Evolutionary conservation across 2,329 filamentous ascomycete genomes (phyloP).

Genomic region (Chaetomium sp.): DNA sequence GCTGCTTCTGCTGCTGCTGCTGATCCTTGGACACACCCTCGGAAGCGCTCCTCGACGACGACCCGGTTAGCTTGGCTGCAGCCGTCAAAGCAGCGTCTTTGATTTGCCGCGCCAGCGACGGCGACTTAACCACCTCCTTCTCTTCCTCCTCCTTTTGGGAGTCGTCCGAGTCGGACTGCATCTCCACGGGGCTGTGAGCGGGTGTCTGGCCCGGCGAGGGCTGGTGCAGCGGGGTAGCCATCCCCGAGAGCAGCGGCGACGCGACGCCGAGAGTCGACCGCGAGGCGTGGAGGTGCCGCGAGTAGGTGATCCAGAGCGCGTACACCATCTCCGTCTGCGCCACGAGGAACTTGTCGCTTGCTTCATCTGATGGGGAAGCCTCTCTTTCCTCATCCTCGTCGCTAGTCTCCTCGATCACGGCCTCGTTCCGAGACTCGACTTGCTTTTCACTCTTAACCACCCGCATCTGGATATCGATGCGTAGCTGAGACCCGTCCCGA

Average conservation of each 20-base stretch:
- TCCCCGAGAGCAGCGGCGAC: constrained; percentile 57
- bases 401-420: constrained; percentile 53
- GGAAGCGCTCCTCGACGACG: constrained; percentile 1
- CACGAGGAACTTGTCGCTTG: constrained; percentile 41
- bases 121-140: constrained; percentile 21
- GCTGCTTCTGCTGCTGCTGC: constrained; percentile 28
- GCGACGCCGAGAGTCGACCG: constrained; percentile 53
- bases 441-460: constrained; percentile 85
- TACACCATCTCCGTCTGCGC: constrained; percentile 73
- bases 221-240: constrained; percentile 67
- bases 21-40: constrained; percentile 20
- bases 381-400: constrained; percentile 37
- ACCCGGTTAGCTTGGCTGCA: constrained; percentile 46
- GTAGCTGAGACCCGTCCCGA: constrained; percentile 83
- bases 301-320: constrained; percentile 96
- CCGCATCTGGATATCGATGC: constrained; percentile 92
- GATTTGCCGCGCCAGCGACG: constrained; percentile 49
- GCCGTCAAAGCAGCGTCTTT: constrained; percentile 51
- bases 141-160: constrained; percentile 34
- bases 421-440: constrained; percentile 52
- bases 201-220: constrained; percentile 69
- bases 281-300: constrained; percentile 77
- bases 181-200: constrained; percentile 49
- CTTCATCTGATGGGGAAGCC: constrained; percentile 33
- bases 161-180: constrained; percentile 48